Percentiles rank a stretch among this genome's conserved stretches.
Evolutionary conservation across 2,329 filamentous ascomycete species (phyloP).

Genomic region (Pseudocercospora musae): DNA sequence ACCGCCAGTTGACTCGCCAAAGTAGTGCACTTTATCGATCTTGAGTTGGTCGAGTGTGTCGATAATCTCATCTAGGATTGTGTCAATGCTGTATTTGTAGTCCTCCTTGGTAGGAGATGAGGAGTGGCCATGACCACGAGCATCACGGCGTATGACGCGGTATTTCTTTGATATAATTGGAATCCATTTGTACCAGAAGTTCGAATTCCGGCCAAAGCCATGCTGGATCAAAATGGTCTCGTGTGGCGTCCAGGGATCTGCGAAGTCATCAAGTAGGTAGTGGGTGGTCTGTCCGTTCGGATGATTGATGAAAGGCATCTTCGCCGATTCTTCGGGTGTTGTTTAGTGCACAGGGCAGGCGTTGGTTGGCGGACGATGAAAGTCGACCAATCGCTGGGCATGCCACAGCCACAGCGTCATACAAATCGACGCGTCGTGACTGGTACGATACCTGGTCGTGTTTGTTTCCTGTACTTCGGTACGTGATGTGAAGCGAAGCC

Average conservation of each 20-base stretch:
- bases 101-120: too few species aligned
- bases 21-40: too few species aligned
- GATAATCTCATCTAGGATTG: too few species aligned
- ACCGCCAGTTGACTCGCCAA: too few species aligned
- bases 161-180: too few species aligned
- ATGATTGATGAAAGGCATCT: slow-evolving; percentile 26
- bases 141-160: too few species aligned
- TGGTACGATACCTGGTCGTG: not conserved
- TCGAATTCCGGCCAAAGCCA: slow-evolving; percentile 36
- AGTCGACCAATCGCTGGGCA: not conserved
- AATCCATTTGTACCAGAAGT: slow-evolving; percentile 40
- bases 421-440: not conserved
- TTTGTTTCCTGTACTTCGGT: not conserved
- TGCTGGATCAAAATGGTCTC: slow-evolving; percentile 40
- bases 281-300: slow-evolving; percentile 33
- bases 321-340: too few species aligned
- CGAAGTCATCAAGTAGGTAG: slow-evolving; percentile 32
- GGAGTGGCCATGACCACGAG: too few species aligned
- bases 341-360: not conserved
- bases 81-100: too few species aligned
- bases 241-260: slow-evolving; percentile 33
- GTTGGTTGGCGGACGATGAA: not conserved
- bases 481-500: not conserved
- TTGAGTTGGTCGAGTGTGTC: too few species aligned
- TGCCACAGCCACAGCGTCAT: slow-evolving; percentile 1